phyloP scores from a whole-genome alignment of 805 yeast species.

The Candida silvatica region DNA sequence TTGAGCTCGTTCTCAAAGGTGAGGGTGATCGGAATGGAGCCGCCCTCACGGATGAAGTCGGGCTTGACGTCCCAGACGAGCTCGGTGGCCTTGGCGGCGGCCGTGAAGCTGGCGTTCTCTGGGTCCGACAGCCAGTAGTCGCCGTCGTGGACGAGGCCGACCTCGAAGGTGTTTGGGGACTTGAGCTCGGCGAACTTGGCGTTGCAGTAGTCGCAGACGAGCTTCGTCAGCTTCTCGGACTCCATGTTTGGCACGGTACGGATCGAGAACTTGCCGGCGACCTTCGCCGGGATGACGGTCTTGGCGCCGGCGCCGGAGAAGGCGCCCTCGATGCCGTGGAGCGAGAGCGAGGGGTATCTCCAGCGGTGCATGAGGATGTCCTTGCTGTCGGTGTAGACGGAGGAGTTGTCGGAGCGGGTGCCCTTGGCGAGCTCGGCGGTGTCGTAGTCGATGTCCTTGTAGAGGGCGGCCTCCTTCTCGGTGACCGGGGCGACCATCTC shows the following conservation, averaged over 20 bases:
- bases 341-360: constrained; percentile 94
- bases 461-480: constrained; percentile 65
- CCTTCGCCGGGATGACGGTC: constrained; percentile 96
- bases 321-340: constrained; percentile 98
- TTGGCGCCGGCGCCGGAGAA: constrained; percentile 93
- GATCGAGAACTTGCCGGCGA: constrained; percentile 89
- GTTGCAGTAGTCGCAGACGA: constrained; percentile 65
- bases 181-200: constrained; percentile 54
- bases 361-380: constrained; percentile 95
- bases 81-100: constrained; percentile 91
- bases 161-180: constrained; percentile 68
- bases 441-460: constrained; percentile 80
- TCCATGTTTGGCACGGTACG: constrained; percentile 96
- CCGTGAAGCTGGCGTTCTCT: constrained; percentile 82
- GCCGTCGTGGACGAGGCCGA: constrained; percentile 88
- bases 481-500: constrained; percentile 96
- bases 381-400: constrained; percentile 68
- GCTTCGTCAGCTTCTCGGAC: constrained; percentile 65
- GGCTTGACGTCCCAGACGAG: constrained; percentile 94
- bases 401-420: constrained; percentile 71
- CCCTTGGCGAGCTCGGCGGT: constrained; percentile 82
- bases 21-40: constrained; percentile 94
- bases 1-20: constrained; percentile 85
- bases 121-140: constrained; percentile 96
- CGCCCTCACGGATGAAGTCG: constrained; percentile 98